Evolutionary conservation across 202 grass and related monocot genomes (phyloP).

Genomic region (Carex arenaria): DNA sequence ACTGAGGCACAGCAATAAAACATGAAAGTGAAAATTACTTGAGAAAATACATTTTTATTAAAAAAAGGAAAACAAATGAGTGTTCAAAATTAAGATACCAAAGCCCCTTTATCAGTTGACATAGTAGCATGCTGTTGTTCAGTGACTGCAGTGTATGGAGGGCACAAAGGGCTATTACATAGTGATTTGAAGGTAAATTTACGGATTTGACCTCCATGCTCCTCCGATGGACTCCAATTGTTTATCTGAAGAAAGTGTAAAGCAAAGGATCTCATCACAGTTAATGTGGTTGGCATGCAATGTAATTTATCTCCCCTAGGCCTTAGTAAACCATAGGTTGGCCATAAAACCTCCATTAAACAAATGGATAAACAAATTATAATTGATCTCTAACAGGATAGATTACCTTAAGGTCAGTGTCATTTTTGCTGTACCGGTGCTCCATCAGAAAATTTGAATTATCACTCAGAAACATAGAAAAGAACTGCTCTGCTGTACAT

Average conservation of each 20-base stretch:
- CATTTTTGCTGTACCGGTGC: conserved; percentile 66
- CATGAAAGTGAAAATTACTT: background rate
- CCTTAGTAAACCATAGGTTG: background rate
- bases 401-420: conserved; percentile 71
- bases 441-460: conserved; percentile 70
- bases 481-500: conserved; percentile 73
- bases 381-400: background rate
- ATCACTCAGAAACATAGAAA: conserved; percentile 65
- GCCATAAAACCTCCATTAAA: conserved; percentile 2
- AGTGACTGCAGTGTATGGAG: conserved; percentile 80
- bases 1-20: conserved; percentile 39
- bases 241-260: conserved; percentile 43
- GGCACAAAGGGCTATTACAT: conserved; percentile 92
- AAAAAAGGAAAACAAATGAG: background rate
- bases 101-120: conserved; percentile 56
- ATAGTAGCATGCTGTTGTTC: conserved; percentile 69
- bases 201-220: conserved; percentile 60
- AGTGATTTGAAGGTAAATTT: conserved; percentile 76
- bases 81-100: conserved; percentile 50
- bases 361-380: background rate
- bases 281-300: background rate
- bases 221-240: conserved; percentile 58
- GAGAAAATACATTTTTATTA: background rate
- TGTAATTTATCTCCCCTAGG: background rate
- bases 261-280: background rate